A percentile compares a stretch with the other conserved stretches of the same genome.
Evolutionary conservation across 2,329 filamentous ascomycete species (phyloP).

Genomic region (Kalmusia sp.): DNA sequence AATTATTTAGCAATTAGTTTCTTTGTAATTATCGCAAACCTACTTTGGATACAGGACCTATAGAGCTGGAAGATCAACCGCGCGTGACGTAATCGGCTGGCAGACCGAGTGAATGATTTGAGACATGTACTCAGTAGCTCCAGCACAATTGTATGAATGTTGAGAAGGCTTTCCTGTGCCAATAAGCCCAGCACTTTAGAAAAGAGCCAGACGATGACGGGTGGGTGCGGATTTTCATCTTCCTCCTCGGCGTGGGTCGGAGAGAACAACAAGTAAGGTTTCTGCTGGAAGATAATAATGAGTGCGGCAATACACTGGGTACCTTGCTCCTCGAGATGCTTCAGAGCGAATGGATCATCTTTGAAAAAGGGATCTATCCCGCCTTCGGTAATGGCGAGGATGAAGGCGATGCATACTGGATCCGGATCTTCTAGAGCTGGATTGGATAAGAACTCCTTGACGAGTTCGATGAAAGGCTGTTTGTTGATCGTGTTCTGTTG

Average conservation of each 20-base stretch:
- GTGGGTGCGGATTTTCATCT: slow-evolving; percentile 45
- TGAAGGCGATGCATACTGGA: slow-evolving; percentile 79
- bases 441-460: slow-evolving; percentile 66
- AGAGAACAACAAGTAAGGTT: slow-evolving; percentile 69
- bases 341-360: slow-evolving; percentile 72
- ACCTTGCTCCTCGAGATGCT: slow-evolving; percentile 65
- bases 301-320: slow-evolving; percentile 80
- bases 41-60: slow-evolving; percentile 51
- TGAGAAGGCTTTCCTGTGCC: slow-evolving; percentile 49
- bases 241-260: slow-evolving; percentile 34
- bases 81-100: slow-evolving; percentile 45
- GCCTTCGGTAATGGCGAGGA: slow-evolving; percentile 82
- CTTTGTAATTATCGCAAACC: slow-evolving; percentile 10
- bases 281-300: slow-evolving; percentile 75
- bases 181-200: slow-evolving; percentile 60
- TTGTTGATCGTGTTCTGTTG: slow-evolving; percentile 70
- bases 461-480: slow-evolving; percentile 76
- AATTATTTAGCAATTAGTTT: slow-evolving; percentile 6
- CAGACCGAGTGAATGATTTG: slow-evolving; percentile 41
- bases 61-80: slow-evolving; percentile 44
- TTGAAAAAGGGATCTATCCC: slow-evolving; percentile 74
- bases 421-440: slow-evolving; percentile 66
- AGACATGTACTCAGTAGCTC: slow-evolving; percentile 48
- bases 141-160: slow-evolving; percentile 47
- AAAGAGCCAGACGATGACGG: slow-evolving; percentile 62